A percentile compares a stretch with the other conserved stretches of the same genome.
Conservation (phyloP, 352 stramenopile genomes). For the Pythium sukuiense region DNA sequence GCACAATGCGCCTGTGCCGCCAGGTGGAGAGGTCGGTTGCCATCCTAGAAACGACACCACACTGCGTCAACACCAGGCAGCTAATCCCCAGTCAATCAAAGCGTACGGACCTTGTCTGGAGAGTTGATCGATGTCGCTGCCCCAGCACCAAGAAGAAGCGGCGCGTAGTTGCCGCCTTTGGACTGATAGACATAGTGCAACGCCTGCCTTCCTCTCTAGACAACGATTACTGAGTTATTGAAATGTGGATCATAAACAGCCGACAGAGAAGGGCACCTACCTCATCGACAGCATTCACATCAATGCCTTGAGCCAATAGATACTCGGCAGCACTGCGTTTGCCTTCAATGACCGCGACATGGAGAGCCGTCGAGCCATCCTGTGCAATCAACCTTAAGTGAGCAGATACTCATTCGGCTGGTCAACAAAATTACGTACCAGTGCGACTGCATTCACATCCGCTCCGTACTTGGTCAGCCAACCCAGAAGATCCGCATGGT, state of each 20-base stretch:
- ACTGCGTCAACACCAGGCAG: too few relatives aligned
- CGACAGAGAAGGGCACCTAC: too few relatives aligned
- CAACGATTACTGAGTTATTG: too few relatives aligned
- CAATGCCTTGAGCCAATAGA: background rate
- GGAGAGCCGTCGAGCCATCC: background rate
- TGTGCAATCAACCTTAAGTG: background rate
- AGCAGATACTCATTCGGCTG: background rate
- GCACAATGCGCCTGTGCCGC: background rate
- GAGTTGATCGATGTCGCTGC: background rate
- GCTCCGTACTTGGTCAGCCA: background rate
- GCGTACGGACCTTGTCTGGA: background rate
- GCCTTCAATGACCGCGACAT: background rate
- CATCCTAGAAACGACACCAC: background rate
- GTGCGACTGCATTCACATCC: background rate
- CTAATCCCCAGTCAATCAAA: background rate
- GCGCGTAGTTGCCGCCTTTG: background rate
- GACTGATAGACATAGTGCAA: background rate
- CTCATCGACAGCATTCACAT: background rate
- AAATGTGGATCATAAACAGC: too few relatives aligned
- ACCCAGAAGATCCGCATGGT: background rate
- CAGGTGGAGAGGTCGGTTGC: background rate
- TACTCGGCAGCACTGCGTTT: background rate
- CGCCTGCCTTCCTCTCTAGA: background rate
- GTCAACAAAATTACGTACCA: background rate
- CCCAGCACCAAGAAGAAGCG: background rate